These are phyloP conservation scores for Diaporthe batatas DNA, from an alignment of 2,329 filamentous ascomycete genomes.

Conservation along the genomic window DNA sequence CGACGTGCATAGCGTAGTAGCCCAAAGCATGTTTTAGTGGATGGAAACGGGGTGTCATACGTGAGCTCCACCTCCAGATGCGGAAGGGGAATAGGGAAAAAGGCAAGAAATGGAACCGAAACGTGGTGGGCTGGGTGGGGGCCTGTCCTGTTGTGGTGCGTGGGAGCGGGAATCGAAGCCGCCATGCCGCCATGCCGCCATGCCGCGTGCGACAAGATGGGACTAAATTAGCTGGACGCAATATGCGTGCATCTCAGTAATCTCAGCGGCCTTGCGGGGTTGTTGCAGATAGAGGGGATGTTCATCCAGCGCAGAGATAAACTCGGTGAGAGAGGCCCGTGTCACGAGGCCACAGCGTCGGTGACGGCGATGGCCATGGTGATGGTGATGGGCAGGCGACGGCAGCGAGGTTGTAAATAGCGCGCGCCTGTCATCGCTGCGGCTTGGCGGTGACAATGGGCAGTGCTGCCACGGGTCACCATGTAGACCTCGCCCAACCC, in stretches of 20 bases:
- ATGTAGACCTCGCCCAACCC: not conserved
- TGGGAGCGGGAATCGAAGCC: slow-evolving; percentile 6
- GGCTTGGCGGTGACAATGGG: not conserved
- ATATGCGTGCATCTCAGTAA: slow-evolving; percentile 19
- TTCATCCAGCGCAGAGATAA: not conserved
- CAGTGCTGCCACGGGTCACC: slow-evolving; percentile 5
- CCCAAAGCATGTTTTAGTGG: not conserved
- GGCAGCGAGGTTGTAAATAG: not conserved
- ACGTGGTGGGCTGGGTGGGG: not conserved
- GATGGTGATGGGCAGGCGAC: slow-evolving; percentile 1
- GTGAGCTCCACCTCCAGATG: not conserved
- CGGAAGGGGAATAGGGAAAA: slow-evolving; percentile 18
- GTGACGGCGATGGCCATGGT: not conserved
- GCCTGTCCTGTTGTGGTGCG: not conserved
- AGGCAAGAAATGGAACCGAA: not conserved
- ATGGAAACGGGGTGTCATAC: not conserved
- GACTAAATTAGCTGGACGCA: slow-evolving; percentile 10
- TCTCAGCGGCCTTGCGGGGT: slow-evolving; percentile 11
- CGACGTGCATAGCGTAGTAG: slow-evolving; percentile 3
- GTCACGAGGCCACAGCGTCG: slow-evolving; percentile 4
- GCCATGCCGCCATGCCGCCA: not conserved
- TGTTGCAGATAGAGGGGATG: slow-evolving; percentile 12
- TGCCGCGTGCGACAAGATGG: slow-evolving; percentile 6
- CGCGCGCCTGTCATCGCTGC: slow-evolving; percentile 1
- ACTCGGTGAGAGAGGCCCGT: slow-evolving; percentile 17